Base-by-base conservation (phyloP, 2,329 filamentous ascomycete species). In the Amphichorda felina region DNA sequence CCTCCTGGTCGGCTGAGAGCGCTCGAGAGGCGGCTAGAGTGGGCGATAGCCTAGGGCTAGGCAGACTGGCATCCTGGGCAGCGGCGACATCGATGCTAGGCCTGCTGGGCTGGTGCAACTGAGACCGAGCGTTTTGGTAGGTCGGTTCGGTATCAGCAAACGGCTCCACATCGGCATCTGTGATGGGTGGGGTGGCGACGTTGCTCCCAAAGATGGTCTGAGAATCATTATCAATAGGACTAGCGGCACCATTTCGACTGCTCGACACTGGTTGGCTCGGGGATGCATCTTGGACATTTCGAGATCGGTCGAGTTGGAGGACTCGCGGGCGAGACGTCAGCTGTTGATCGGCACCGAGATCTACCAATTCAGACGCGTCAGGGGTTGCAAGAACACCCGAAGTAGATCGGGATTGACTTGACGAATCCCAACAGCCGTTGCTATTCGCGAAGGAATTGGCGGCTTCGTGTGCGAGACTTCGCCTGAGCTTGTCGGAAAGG, bases 41-140 rank as follows among this genome's bases (percentile, higher is more conserved):
- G 4, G 91, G 91, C 18, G 91, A 98, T 38, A 98, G 63, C 50
- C 91, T 88, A 24, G 91, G 91, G 55, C 91, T 98, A 35, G 91
- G 91, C 41, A 98, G 68, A 58, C 86, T 95, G 43, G 85, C 86
- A 63, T 95, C 89, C 54, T 91, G 83, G 27, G 80, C 78, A 38
- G 78, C 75, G 37, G 80, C 70, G 32, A 77, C 81, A 48, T 87
- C 79, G 34, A 88, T 67, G 33, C 61, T 62, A 17, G 72, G 66
- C 21, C 68, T n/a, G n/a, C n/a, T 27, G 6, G 35, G 22, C 7
- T 34, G 56, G 8, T 39, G 56, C 41, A 62, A 69, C 35, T 65
- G 59, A 44, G 61, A 61, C 25, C 64, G 59, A 38, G 66, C 51
- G 16, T 59, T 61, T 49, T 58, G 59, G 37, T 64, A 61, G 13